Conservation (phyloP, 1,284 basidiomycete species). For the Tylopilus sp. region DNA sequence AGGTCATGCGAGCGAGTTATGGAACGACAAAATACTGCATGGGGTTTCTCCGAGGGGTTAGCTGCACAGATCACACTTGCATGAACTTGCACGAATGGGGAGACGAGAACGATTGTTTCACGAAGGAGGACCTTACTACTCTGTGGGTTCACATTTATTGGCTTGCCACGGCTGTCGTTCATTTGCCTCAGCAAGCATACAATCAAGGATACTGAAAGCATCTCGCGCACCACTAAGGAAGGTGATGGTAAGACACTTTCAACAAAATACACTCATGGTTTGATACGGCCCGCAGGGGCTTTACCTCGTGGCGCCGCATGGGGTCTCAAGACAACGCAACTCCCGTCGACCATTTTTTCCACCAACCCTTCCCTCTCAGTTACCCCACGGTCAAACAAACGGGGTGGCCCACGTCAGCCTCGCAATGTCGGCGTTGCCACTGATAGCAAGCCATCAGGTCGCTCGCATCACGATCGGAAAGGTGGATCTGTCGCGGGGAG, state of each 20-base stretch:
- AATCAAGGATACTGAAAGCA: slow-evolving; percentile 78
- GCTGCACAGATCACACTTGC: slow-evolving; percentile 87
- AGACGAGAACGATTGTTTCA: slow-evolving; percentile 96
- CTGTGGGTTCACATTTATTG: slow-evolving; percentile 51
- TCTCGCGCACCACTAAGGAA: slow-evolving; percentile 54
- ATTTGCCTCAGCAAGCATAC: slow-evolving; percentile 68
- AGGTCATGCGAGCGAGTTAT: slow-evolving; percentile 89
- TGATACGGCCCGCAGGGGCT: slow-evolving; percentile 34
- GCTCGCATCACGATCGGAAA: slow-evolving; percentile 40
- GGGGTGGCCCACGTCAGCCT: slow-evolving; percentile 41
- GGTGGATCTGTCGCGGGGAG: slow-evolving; percentile 25
- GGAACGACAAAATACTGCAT: slow-evolving; percentile 99
- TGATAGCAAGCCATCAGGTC: slow-evolving; percentile 38
- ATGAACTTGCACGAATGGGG: slow-evolving; percentile 98
- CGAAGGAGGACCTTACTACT: slow-evolving; percentile 87
- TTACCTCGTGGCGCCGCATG: slow-evolving; percentile 83
- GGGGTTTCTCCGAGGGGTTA: slow-evolving; percentile 83
- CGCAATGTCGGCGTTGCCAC: slow-evolving; percentile 33
- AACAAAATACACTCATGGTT: not conserved
- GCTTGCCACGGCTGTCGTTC: slow-evolving; percentile 11
- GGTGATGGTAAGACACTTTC: slow-evolving; percentile 50
- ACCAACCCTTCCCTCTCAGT: slow-evolving; percentile 26
- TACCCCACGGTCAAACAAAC: slow-evolving; percentile 39
- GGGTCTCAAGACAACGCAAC: slow-evolving; percentile 55
- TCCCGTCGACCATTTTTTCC: slow-evolving; percentile 16